Evolutionary conservation across 2,329 filamentous ascomycete genomes (phyloP), one percentile per base, ranked within the genome.

Genomic region (Aspergillus puulaauensis): DNA sequence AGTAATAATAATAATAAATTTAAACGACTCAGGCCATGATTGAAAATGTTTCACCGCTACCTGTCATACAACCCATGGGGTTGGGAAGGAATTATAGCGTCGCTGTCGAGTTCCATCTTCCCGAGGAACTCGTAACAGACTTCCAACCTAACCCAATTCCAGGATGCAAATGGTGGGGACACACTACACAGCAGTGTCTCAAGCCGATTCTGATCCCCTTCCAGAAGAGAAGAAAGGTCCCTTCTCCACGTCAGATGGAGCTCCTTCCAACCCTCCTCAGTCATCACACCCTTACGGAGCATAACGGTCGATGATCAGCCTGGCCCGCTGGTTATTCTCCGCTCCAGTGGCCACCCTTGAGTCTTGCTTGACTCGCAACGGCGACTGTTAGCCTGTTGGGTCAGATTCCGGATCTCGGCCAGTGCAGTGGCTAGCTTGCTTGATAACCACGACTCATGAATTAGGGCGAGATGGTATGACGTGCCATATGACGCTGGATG

Each of bases 251-350:
- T 17, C 43, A 50, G 39, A 49, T 33, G 55, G 55, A 48, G 44
- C 17, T 14, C 31, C 27, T 6, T 46, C 17, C 21, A 21, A 21
- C 21, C 24, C 17, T 40, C 27, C 41, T 23, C 27, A 31, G 9
- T 11, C 31, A 56, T 48, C 33, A 46, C 40, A 31, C 46, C 40
- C 48, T 15, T 17, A 48, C 35, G 52, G 52, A 54, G 44, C 37
- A 57, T 50, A 59, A 59, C 57, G 54, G 50, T 57, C 46, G 49
- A 24, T 48, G 54, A 59, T 59, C 57, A 52, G 39, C 57, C 54
- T 45, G 45, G 47, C 45, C 40, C 31, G 44, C 37, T 27, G 31
- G 17, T 11, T 19, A 50, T 50, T 45, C 46, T 45, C 39, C 23
- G 44, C 15, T 21, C 52, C 43, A 44, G 11, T 47, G 43, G 52